Evolutionary conservation across 768 basidiomycete species (phyloP).

Genomic region (Xanthoconium stramineum): DNA sequence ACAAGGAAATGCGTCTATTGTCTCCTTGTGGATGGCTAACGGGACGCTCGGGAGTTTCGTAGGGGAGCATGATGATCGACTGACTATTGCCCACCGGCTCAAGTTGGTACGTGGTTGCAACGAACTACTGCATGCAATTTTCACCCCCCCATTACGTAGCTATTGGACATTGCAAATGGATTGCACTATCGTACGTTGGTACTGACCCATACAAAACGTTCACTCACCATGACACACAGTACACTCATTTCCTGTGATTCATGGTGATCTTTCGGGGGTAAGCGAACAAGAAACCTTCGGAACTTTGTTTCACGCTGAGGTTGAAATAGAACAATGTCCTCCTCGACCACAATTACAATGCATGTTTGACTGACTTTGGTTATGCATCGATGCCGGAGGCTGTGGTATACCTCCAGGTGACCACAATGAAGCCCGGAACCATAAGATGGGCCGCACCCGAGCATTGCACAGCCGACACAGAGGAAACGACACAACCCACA

Average conservation of each 20-base stretch:
- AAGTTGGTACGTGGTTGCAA: too few species aligned
- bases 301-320: slow-evolving; percentile 1
- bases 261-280: slow-evolving; percentile 19
- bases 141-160: too few species aligned
- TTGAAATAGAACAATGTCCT: slow-evolving; percentile 3
- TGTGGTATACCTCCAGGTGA: slow-evolving; percentile 1
- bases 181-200: not conserved
- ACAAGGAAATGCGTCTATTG: not conserved
- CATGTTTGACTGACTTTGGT: slow-evolving; percentile 3
- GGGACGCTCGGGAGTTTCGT: not conserved
- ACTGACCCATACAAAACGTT: not conserved
- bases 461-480: slow-evolving; percentile 14
- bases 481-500: not conserved
- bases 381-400: slow-evolving; percentile 4
- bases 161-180: slow-evolving; percentile 11
- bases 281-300: too few species aligned
- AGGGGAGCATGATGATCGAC: not conserved
- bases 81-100: not conserved
- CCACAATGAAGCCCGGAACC: slow-evolving; percentile 32
- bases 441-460: slow-evolving; percentile 45
- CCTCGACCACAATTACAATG: not conserved
- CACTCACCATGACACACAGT: slow-evolving; percentile 2
- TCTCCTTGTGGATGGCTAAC: slow-evolving; percentile 4
- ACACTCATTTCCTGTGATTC: slow-evolving; percentile 11
- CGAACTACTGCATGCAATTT: too few species aligned